A percentile compares a stretch with the other conserved stretches of the same genome.
Evolutionary conservation across 768 basidiomycete genomes (phyloP).

Genomic region (Lactarius evosmus): DNA sequence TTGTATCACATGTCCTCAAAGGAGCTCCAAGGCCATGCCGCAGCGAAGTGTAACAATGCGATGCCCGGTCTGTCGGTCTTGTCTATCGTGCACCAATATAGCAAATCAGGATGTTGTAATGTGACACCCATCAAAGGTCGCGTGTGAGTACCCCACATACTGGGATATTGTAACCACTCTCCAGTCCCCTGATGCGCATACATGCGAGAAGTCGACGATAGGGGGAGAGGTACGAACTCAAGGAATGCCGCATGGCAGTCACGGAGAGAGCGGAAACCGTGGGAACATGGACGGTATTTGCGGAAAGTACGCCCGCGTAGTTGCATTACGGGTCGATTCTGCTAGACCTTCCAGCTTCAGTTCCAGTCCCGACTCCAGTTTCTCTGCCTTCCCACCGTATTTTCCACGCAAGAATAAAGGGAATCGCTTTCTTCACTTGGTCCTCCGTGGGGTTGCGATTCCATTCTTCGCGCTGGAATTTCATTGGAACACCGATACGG

Average conservation of each 20-base stretch:
- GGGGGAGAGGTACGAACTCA: background rate
- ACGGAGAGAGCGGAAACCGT: background rate
- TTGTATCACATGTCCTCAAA: no score
- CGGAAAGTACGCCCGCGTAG: background rate
- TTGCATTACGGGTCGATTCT: background rate
- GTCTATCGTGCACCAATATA: no score
- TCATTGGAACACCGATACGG: constrained; percentile 8
- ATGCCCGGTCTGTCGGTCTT: background rate
- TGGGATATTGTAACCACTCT: background rate
- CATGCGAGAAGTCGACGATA: no score
- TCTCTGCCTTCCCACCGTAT: background rate
- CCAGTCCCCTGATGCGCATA: background rate
- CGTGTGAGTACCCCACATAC: background rate
- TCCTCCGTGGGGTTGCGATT: constrained; percentile 5
- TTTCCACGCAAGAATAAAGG: constrained; percentile 4
- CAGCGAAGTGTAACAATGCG: background rate
- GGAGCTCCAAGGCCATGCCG: background rate
- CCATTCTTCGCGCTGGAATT: constrained; percentile 9
- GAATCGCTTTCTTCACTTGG: background rate
- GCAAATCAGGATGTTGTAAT: no score
- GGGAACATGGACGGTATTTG: background rate
- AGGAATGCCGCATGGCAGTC: no score
- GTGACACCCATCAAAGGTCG: no score
- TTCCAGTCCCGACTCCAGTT: background rate
- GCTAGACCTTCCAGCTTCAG: background rate